These are phyloP conservation scores for Solanum habrochaites DNA, from an alignment of 257 asterid genomes.

Conservation along the genomic window DNA sequence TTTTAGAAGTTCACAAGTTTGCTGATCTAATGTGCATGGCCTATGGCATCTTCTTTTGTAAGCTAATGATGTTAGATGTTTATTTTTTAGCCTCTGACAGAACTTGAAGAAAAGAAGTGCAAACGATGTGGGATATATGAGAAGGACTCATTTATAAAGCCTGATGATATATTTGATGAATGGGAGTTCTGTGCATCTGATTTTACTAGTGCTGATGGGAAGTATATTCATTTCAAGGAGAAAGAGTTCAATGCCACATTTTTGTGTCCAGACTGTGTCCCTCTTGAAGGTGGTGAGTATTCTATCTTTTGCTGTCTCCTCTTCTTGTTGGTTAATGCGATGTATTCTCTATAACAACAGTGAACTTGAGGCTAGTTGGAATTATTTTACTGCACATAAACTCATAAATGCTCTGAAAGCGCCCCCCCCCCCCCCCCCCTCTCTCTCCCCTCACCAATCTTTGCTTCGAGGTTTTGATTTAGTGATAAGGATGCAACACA, in stretches of 20 bases:
- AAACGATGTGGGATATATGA: conserved; percentile 13
- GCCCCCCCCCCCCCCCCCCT: not conserved
- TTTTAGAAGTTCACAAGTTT: not conserved
- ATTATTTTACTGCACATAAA: not conserved
- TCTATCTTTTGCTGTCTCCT: not conserved
- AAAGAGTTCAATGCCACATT: conserved; percentile 33
- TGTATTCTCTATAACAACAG: not conserved
- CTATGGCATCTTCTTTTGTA: not conserved
- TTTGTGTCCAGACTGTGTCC: conserved; percentile 19
- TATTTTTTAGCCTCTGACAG: conserved; percentile 5
- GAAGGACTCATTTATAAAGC: not conserved
- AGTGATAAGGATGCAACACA: not conserved
- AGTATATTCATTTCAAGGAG: conserved; percentile 14
- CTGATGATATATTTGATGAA: conserved; percentile 13
- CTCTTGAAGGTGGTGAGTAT: conserved; percentile 15
- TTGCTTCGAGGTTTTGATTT: not conserved
- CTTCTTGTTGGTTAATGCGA: not conserved
- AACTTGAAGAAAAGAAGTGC: conserved; percentile 6
- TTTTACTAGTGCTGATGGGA: conserved; percentile 7
- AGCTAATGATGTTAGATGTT: not conserved
- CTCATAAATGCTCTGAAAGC: not conserved
- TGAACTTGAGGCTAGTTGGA: not conserved
- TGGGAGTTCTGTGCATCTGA: conserved; percentile 13
- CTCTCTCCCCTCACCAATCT: not conserved
- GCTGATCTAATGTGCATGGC: not conserved